Base-by-base conservation (phyloP, 768 basidiomycete species). In the Boletus pseudopeckii region DNA sequence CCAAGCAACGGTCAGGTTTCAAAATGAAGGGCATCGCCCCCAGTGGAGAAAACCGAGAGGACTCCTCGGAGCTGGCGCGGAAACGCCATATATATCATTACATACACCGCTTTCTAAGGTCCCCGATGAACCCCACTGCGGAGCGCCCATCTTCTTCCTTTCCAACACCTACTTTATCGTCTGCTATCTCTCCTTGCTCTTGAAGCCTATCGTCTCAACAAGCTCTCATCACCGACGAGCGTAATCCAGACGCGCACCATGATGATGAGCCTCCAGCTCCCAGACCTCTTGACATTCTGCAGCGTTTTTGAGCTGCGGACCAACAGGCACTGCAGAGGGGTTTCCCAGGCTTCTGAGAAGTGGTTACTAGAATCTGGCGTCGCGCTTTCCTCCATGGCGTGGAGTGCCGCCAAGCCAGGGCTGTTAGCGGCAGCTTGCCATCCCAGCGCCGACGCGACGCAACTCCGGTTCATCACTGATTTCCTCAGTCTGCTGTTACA, bases 371-470 rank as follows among this genome's bases (percentile, higher is more conserved):
- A 60, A 24, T 56, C 52, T 4, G 66, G 64, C 7, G 32, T 71
- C 39, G 20, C 33, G 1, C 59, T 70, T 42, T 45, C 55, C 32
- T 57, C 63, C 20, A 55, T 57, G 57, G 18, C 55, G 1, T 70
- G 69, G 69, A 46, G 52, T 10, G 59, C 45, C 28, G 63, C 70
- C 44, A 79, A 77, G 54, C 63, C 73, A 5, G 83, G 82, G 1
- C 69, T 88, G 22, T 73, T 85, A 28, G 82, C 81, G 1, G 74
- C 82, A 2, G 73, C 84, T 2, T 84, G 82, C 60, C 80, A 81
- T 58, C 85, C 86, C 8, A 76, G 70, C 2, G 80, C 78, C 57
- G 85, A 85, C 60, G 68, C 71, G 8, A 69, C 81, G 0, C 85
- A 86, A 63, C 68, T 88, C 22, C 70, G 74, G 32, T 70, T 83